phyloP scores from a whole-genome alignment of 129 eudicot species.

The Flaveria ramosissima region DNA sequence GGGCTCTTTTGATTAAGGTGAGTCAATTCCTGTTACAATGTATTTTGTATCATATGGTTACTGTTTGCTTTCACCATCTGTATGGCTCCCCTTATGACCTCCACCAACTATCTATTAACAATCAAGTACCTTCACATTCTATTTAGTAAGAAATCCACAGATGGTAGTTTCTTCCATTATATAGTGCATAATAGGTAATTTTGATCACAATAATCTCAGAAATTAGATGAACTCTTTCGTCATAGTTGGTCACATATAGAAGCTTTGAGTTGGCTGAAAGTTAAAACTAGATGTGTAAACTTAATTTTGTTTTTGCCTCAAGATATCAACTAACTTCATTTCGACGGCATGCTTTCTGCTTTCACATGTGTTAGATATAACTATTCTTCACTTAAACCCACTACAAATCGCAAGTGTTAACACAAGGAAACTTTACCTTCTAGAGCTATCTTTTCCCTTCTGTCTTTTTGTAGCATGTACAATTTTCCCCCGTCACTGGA shows the following conservation, averaged over 20 bases:
- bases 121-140: constrained; percentile 2
- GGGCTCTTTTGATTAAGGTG: constrained; percentile 61
- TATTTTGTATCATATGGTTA: constrained; percentile 5
- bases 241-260: constrained; percentile 6
- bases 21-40: constrained; percentile 16
- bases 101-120: background rate
- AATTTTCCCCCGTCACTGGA: background rate
- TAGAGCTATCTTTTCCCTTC: background rate
- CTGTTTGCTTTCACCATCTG: constrained; percentile 18
- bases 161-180: constrained; percentile 1
- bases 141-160: background rate
- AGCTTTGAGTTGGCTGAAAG: constrained; percentile 14
- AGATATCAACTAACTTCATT: constrained; percentile 8
- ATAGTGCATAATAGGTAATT: background rate
- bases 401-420: constrained; percentile 11
- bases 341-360: background rate
- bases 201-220: background rate
- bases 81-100: constrained; percentile 4
- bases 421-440: constrained; percentile 8
- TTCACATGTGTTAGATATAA: constrained; percentile 4
- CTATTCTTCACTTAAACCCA: background rate
- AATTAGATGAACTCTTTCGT: constrained; percentile 12
- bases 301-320: constrained; percentile 8
- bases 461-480: background rate
- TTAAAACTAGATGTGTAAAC: background rate